phyloP scores from a whole-genome alignment of 129 eudicot species.

The Logfia minima region DNA sequence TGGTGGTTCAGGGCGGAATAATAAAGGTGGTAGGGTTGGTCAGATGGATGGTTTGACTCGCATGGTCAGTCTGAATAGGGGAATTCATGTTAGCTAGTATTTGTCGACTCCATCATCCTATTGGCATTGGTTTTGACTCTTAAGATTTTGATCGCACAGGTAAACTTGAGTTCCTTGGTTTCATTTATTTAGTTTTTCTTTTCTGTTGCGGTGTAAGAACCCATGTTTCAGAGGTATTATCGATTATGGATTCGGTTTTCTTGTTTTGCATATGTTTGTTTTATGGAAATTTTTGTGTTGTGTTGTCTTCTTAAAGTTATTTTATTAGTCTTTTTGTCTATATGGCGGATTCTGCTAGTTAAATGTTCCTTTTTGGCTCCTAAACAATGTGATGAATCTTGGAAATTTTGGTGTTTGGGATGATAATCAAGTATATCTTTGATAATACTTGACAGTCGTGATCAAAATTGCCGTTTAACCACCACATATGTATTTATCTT shows the following conservation, averaged over 20 bases:
- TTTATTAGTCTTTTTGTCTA: neutral
- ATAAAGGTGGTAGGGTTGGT: conserved; percentile 38
- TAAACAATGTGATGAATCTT: no score
- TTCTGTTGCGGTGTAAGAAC: neutral
- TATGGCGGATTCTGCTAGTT: no score
- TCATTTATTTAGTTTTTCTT: neutral
- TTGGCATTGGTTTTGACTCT: conserved; percentile 1
- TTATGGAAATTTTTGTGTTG: neutral
- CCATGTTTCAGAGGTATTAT: neutral
- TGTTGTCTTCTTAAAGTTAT: neutral
- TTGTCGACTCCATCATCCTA: neutral
- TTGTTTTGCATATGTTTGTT: neutral
- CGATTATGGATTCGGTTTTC: neutral
- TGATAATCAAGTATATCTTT: no score
- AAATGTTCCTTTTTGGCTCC: no score
- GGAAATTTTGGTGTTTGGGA: no score
- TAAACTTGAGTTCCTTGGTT: neutral
- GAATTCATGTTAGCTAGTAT: conserved; percentile 37
- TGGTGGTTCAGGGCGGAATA: conserved; percentile 22
- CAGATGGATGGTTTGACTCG: conserved; percentile 55
- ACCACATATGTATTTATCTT: no score
- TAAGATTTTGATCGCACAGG: neutral
- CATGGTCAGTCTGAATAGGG: conserved; percentile 70
- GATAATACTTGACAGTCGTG: no score
- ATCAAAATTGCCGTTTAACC: no score